These are phyloP conservation scores for Clausena lansium DNA, from an alignment of 345 rosid species.

Conservation along the genomic window DNA sequence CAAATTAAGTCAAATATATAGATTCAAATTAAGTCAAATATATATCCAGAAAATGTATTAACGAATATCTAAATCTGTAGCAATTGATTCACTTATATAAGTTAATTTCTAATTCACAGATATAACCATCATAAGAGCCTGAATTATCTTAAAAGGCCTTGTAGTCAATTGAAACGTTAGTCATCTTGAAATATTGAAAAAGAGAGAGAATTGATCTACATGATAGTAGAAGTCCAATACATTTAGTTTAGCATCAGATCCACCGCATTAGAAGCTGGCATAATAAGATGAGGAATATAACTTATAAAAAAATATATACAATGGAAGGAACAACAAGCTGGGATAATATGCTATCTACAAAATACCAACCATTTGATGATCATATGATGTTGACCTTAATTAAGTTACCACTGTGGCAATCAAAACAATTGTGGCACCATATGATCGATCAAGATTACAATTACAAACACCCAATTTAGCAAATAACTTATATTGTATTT, in stretches of 20 bases:
- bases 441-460: not conserved
- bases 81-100: too few species aligned
- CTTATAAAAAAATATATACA: not conserved
- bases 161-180: too few species aligned
- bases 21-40: too few species aligned
- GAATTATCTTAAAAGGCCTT: too few species aligned
- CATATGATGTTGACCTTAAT: not conserved
- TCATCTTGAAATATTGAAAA: not conserved
- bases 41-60: too few species aligned
- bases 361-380: not conserved
- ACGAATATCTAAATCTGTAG: too few species aligned
- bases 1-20: too few species aligned
- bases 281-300: slow-evolving; percentile 3
- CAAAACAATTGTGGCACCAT: not conserved
- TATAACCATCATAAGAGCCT: too few species aligned
- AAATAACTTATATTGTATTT: too few species aligned
- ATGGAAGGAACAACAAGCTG: not conserved
- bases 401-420: not conserved
- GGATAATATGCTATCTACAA: not conserved
- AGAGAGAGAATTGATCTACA: not conserved
- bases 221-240: not conserved
- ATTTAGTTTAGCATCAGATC: slow-evolving; percentile 6
- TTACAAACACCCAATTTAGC: too few species aligned
- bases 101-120: not conserved
- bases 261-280: not conserved